phyloP scores from a whole-genome alignment of 2,329 filamentous ascomycete genomes.

The Blastomyces parvus region DNA sequence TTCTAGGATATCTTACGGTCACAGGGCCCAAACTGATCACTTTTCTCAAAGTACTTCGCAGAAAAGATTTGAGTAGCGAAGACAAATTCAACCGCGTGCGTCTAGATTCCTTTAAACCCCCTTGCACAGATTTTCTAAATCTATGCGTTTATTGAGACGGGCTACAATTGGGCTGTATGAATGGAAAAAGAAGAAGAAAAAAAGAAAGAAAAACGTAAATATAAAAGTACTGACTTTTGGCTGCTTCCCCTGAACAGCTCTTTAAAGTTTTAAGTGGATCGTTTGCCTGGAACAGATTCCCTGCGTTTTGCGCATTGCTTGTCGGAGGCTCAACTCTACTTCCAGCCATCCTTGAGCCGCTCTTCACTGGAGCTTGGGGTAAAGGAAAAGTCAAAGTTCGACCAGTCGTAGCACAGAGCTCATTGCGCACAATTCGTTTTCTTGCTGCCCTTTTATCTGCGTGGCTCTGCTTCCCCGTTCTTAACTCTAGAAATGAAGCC shows the following conservation, averaged over 20 bases:
- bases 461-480: slow-evolving; percentile 40
- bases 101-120: slow-evolving; percentile 6
- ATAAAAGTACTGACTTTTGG: slow-evolving; percentile 16
- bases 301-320: slow-evolving; percentile 44
- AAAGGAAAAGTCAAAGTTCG: neutral
- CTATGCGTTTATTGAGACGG: slow-evolving; percentile 7
- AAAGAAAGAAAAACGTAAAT: neutral
- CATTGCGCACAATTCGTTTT: slow-evolving; percentile 27
- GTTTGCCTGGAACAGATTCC: slow-evolving; percentile 40
- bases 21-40: slow-evolving; percentile 39
- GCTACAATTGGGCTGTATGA: neutral
- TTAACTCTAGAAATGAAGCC: slow-evolving; percentile 34
- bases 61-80: slow-evolving; percentile 24
- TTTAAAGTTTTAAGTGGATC: slow-evolving; percentile 30
- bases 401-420: slow-evolving; percentile 5
- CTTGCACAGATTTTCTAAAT: neutral
- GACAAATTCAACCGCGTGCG: slow-evolving; percentile 32
- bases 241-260: slow-evolving; percentile 24
- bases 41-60: slow-evolving; percentile 28
- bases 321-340: slow-evolving; percentile 45
- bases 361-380: slow-evolving; percentile 7
- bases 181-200: neutral
- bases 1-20: slow-evolving; percentile 40
- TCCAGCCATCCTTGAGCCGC: slow-evolving; percentile 20
- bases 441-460: slow-evolving; percentile 40